Conservation (phyloP, 148 eudicot species). For the Nepenthes mirabilis region DNA sequence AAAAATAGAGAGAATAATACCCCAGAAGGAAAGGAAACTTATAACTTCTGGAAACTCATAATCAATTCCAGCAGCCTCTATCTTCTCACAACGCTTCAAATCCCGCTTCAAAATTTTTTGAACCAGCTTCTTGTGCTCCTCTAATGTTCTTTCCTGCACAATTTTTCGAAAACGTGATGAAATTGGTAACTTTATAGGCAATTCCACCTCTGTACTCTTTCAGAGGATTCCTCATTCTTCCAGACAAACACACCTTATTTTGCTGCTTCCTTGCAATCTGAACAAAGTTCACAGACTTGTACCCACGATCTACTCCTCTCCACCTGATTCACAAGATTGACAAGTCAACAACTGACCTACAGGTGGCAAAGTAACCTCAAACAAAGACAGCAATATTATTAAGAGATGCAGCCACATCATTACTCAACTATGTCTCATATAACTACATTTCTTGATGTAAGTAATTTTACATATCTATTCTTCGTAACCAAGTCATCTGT, state of each 20-base stretch:
- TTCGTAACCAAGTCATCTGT: no score
- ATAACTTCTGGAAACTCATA: conserved; percentile 81
- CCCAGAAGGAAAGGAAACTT: conserved; percentile 17
- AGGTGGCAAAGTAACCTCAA: no score
- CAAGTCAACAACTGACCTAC: not conserved
- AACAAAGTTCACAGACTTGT: conserved; percentile 48
- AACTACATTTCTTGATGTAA: no score
- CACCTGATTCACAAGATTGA: conserved; percentile 31
- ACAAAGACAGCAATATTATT: no score
- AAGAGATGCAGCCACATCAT: not conserved
- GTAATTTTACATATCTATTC: no score
- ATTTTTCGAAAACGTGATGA: not conserved
- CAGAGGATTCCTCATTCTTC: not conserved
- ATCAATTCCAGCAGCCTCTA: conserved; percentile 83
- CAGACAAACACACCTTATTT: conserved; percentile 41
- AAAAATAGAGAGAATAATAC: not conserved
- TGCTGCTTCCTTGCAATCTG: conserved; percentile 50
- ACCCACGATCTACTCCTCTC: conserved; percentile 48
- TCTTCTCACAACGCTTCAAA: conserved; percentile 50
- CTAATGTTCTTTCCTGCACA: conserved; percentile 69
- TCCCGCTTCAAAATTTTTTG: conserved; percentile 59
- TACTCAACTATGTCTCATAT: no score
- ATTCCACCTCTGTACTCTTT: not conserved
- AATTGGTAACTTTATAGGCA: not conserved
- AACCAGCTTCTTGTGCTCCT: conserved; percentile 62